These are phyloP conservation scores for Wickerhamomyces mucosus DNA, from an alignment of 805 yeast genomes.

Conservation along the genomic window DNA sequence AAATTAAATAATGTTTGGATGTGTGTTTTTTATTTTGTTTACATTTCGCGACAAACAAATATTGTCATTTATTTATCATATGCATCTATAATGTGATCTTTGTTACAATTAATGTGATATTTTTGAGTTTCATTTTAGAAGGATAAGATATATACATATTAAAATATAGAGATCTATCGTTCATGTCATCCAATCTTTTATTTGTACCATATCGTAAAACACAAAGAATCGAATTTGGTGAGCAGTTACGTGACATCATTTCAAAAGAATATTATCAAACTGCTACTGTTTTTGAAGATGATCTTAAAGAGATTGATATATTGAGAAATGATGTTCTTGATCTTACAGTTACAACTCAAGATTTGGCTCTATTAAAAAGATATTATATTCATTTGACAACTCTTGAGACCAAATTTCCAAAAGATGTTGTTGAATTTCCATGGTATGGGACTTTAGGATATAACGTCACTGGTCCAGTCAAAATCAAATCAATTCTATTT, in stretches of 20 bases:
- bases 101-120: too few relatives aligned
- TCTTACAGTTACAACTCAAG: conserved; percentile 27
- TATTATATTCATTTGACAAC: conserved; percentile 39
- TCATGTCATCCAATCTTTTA: conserved; percentile 31
- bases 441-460: conserved; percentile 71
- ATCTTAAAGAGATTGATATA: conserved; percentile 31
- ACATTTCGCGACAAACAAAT: too few relatives aligned
- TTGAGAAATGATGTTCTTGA: conserved; percentile 34
- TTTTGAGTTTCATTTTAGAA: too few relatives aligned
- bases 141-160: too few relatives aligned
- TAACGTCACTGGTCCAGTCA: conserved; percentile 38
- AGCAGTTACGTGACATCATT: conserved; percentile 33
- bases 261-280: conserved; percentile 37
- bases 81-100: too few relatives aligned
- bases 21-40: too few relatives aligned
- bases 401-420: conserved; percentile 51
- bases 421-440: conserved; percentile 46
- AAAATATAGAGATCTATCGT: too few relatives aligned
- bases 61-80: too few relatives aligned
- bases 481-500: conserved; percentile 37
- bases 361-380: conserved; percentile 26
- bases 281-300: conserved; percentile 30
- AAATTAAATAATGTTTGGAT: too few relatives aligned
- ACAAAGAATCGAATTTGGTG: conserved; percentile 29
- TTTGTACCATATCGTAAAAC: conserved; percentile 44